Conservation (phyloP, 2,329 filamentous ascomycete species). For the Chrysoporthe cubensis region DNA sequence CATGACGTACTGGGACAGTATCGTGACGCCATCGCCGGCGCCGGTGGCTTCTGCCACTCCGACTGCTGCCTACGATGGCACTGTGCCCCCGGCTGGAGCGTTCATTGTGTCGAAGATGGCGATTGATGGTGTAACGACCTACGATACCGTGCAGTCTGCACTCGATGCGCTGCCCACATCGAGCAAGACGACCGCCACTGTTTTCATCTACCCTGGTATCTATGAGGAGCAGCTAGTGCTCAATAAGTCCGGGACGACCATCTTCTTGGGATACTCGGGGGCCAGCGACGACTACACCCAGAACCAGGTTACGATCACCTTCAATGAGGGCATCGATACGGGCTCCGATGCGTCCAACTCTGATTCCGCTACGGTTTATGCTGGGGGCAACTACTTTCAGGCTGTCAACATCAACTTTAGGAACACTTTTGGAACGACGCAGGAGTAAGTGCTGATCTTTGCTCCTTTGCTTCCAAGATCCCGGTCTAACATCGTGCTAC, state of each 20-base stretch:
- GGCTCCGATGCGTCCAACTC: constrained; percentile 41
- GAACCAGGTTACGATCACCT: constrained; percentile 33
- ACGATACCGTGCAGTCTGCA: constrained; percentile 42
- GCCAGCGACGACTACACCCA: constrained; percentile 41
- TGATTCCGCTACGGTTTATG: constrained; percentile 45
- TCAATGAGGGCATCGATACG: constrained; percentile 41
- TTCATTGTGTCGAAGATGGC: constrained; percentile 40
- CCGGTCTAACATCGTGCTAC: neutral
- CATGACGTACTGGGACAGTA: constrained; percentile 34
- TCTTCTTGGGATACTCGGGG: constrained; percentile 44
- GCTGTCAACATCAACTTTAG: constrained; percentile 46
- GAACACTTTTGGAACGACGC: constrained; percentile 42
- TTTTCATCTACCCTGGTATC: constrained; percentile 45
- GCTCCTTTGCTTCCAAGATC: neutral
- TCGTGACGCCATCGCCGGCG: constrained; percentile 30
- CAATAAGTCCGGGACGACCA: constrained; percentile 43
- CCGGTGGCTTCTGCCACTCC: constrained; percentile 28
- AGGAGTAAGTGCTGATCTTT: constrained; percentile 27
- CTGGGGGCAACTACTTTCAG: constrained; percentile 44
- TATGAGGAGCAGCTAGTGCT: constrained; percentile 45
- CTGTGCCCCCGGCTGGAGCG: constrained; percentile 37
- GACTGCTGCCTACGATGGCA: constrained; percentile 32
- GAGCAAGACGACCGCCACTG: constrained; percentile 41
- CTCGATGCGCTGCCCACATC: constrained; percentile 39
- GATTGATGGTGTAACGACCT: constrained; percentile 40